Evolutionary conservation across 1,284 basidiomycete species (phyloP).

Genomic region (Cutaneotrichosporon arboriforme): DNA sequence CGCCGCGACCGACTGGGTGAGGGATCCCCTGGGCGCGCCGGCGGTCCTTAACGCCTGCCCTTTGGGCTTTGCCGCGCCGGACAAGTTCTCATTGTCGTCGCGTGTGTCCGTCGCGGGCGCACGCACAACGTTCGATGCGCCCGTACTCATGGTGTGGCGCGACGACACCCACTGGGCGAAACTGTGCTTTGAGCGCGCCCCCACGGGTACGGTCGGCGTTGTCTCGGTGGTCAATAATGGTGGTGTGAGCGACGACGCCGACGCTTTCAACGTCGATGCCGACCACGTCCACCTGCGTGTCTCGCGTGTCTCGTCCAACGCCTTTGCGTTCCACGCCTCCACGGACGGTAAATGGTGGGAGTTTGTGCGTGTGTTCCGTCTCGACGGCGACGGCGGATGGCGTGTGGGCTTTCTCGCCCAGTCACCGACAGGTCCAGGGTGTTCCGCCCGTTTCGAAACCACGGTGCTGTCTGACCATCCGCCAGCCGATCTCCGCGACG

Average conservation of each 20-base stretch:
- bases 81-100: neutral
- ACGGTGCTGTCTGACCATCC: neutral
- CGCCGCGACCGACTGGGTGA: slow-evolving; percentile 2
- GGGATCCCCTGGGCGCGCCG: neutral
- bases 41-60: neutral
- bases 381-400: neutral
- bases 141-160: slow-evolving; percentile 5
- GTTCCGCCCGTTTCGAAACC: neutral
- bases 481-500: neutral
- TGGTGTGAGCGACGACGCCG: slow-evolving; percentile 1
- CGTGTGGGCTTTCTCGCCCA: slow-evolving; percentile 1
- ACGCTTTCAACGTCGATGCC: neutral
- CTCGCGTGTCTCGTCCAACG: neutral
- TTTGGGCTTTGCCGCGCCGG: neutral
- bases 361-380: slow-evolving; percentile 1
- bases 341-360: slow-evolving; percentile 1
- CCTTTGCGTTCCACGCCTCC: neutral
- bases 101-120: neutral
- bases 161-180: slow-evolving; percentile 5
- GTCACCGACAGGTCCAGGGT: slow-evolving; percentile 1
- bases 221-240: slow-evolving; percentile 3
- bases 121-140: slow-evolving; percentile 1
- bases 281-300: neutral
- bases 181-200: neutral
- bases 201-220: neutral